Percentiles rank a stretch among this genome's conserved stretches.
phyloP scores from a whole-genome alignment of 176 grass and related monocot genomes.

The Stipa capillata region DNA sequence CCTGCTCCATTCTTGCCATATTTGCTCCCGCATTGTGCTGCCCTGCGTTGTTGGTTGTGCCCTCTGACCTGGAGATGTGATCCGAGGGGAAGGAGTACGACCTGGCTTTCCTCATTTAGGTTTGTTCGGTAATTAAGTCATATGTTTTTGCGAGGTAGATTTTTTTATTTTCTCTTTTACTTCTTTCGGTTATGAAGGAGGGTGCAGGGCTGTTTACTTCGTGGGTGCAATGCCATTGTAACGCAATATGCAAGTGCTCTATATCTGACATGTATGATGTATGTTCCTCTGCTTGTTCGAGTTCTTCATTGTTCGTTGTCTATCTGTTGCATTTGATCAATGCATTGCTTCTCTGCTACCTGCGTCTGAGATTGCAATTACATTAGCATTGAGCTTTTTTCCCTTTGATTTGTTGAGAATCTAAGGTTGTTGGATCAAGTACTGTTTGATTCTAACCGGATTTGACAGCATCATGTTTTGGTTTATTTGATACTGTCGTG shows the following conservation, averaged over 20 bases:
- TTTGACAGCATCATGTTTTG: neutral
- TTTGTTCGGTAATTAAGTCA: neutral
- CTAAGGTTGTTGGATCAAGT: neutral
- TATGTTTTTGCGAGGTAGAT: neutral
- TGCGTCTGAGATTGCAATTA: neutral
- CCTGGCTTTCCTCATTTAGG: neutral
- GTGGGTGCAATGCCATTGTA: neutral
- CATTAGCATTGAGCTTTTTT: neutral
- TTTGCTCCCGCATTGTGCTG: constrained; percentile 10
- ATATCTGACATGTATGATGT: neutral
- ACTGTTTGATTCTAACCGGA: neutral
- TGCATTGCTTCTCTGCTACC: neutral
- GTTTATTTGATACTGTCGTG: neutral
- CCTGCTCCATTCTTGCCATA: neutral
- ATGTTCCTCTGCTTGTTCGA: neutral
- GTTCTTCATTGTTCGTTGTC: neutral
- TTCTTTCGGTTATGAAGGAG: neutral
- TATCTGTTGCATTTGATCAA: neutral
- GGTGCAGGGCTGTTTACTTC: neutral
- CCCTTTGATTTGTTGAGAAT: neutral
- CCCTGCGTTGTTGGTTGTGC: neutral
- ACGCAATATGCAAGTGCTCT: neutral
- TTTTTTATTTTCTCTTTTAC: too few relatives aligned
- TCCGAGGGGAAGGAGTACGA: neutral
- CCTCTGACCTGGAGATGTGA: neutral